phyloP scores from a whole-genome alignment of 2,329 filamentous ascomycete species.

The Aspergillus proliferans region DNA sequence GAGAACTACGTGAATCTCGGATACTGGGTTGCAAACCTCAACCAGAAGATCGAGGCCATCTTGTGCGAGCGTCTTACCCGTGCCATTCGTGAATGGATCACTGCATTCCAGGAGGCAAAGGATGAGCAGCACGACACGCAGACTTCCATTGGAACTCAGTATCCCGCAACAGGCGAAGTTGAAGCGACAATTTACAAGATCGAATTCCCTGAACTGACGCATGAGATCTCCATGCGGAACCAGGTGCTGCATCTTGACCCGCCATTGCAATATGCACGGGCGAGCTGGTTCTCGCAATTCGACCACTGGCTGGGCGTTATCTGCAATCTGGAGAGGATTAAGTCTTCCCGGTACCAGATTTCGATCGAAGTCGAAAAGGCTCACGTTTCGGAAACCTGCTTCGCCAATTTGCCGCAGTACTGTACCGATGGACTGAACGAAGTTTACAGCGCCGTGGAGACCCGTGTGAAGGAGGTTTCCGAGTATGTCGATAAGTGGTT shows the following conservation, averaged over 20 bases:
- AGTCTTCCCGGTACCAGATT: constrained; percentile 92
- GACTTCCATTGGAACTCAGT: constrained; percentile 13
- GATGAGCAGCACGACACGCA: constrained; percentile 23
- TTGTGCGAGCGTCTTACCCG: constrained; percentile 75
- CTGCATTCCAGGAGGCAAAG: constrained; percentile 64
- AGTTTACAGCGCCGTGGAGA: constrained; percentile 78
- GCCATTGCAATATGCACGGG: constrained; percentile 81
- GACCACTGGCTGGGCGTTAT: constrained; percentile 90
- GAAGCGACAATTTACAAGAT: constrained; percentile 31
- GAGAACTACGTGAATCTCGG: constrained; percentile 92
- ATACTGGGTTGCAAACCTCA: constrained; percentile 84
- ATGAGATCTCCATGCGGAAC: constrained; percentile 96
- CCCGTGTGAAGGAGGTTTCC: constrained; percentile 71
- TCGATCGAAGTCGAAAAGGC: constrained; percentile 51
- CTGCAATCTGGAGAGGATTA: constrained; percentile 88
- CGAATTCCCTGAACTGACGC: constrained; percentile 54
- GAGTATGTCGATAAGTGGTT: constrained; percentile 96
- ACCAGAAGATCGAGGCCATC: constrained; percentile 73
- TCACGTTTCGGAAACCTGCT: constrained; percentile 49
- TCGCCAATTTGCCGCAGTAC: constrained; percentile 75
- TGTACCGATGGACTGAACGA: constrained; percentile 73
- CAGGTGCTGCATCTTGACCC: constrained; percentile 96
- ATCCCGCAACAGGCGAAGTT: constrained; percentile 17
- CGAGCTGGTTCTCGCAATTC: constrained; percentile 87
- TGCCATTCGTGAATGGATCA: constrained; percentile 81